phyloP scores from a whole-genome alignment of 2,329 filamentous ascomycete species.

The Pyricularia grisea region DNA sequence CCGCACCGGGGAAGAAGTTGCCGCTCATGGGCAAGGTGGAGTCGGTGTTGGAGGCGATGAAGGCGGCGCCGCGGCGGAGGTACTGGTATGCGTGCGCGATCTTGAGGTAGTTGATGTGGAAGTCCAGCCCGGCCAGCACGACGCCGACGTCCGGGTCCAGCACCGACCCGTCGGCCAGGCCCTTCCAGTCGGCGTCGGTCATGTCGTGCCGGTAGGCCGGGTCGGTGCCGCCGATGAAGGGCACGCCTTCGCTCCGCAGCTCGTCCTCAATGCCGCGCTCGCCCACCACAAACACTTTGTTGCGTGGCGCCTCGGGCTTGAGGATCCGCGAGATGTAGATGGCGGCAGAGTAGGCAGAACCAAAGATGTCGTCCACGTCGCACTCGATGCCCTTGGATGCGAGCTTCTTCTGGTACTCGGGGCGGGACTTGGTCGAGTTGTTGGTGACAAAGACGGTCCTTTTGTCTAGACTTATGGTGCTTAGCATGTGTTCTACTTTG shows the following conservation, averaged over 20 bases:
- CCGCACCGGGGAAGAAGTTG: slow-evolving; percentile 84
- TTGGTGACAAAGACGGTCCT: slow-evolving; percentile 94
- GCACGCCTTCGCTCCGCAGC: slow-evolving; percentile 67
- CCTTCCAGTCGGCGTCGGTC: slow-evolving; percentile 67
- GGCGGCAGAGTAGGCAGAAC: slow-evolving; percentile 87
- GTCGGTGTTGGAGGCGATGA: slow-evolving; percentile 90
- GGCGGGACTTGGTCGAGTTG: slow-evolving; percentile 93
- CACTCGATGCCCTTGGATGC: slow-evolving; percentile 70
- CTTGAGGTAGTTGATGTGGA: slow-evolving; percentile 94
- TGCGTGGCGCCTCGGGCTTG: slow-evolving; percentile 64
- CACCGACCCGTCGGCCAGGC: slow-evolving; percentile 63
- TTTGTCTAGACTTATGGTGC: slow-evolving; percentile 54
- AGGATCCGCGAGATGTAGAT: slow-evolving; percentile 95
- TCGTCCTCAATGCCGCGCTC: slow-evolving; percentile 89
- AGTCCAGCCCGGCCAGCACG: slow-evolving; percentile 85
- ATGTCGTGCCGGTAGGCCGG: slow-evolving; percentile 68
- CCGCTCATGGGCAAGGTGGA: slow-evolving; percentile 77
- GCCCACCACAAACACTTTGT: slow-evolving; percentile 90
- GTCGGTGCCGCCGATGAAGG: slow-evolving; percentile 82
- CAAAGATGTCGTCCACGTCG: slow-evolving; percentile 84
- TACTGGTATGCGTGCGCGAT: slow-evolving; percentile 79
- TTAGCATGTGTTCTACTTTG: slow-evolving; percentile 6
- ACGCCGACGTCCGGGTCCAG: slow-evolving; percentile 84
- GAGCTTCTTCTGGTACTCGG: slow-evolving; percentile 90
- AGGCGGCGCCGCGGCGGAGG: slow-evolving; percentile 69